These are phyloP conservation scores for Aspergillus ibericus DNA, from an alignment of 2,329 filamentous ascomycete species.

Conservation along the genomic window DNA sequence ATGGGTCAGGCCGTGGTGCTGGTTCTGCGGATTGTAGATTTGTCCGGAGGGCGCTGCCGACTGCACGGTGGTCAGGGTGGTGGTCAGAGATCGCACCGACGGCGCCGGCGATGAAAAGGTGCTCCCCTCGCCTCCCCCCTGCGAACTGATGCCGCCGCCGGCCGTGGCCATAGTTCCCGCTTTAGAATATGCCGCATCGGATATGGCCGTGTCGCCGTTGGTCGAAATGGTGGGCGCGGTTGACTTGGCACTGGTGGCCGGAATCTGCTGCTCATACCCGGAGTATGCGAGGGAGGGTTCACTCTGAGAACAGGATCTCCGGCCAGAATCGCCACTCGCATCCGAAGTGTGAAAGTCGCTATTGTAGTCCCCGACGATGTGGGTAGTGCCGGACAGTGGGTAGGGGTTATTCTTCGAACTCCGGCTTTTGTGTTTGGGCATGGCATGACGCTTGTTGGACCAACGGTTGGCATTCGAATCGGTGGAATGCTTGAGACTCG, in stretches of 20 bases:
- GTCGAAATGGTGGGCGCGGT: constrained; percentile 80
- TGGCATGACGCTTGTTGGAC: constrained; percentile 39
- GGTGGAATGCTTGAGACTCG: constrained; percentile 77
- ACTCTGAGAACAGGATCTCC: constrained; percentile 56
- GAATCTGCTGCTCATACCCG: constrained; percentile 60
- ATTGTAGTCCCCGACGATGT: constrained; percentile 41
- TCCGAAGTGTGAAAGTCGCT: constrained; percentile 50
- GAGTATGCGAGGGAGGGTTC: constrained; percentile 63
- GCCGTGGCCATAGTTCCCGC: constrained; percentile 69
- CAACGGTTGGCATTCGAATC: constrained; percentile 46
- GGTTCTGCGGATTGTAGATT: constrained; percentile 37
- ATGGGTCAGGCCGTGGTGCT: constrained; percentile 33
- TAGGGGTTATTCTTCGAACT: constrained; percentile 82
- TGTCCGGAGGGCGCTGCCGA: constrained; percentile 57
- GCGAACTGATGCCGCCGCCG: constrained; percentile 64
- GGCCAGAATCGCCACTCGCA: constrained; percentile 50
- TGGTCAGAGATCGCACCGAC: constrained; percentile 65
- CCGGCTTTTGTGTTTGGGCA: constrained; percentile 57
- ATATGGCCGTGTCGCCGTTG: constrained; percentile 72
- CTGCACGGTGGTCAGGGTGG: constrained; percentile 66
- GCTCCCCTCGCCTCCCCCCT: constrained; percentile 66
- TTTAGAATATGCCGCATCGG: constrained; percentile 74
- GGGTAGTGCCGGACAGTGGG: constrained; percentile 70
- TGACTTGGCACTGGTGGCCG: constrained; percentile 67
- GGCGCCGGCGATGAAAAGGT: constrained; percentile 66